phyloP scores from a whole-genome alignment of 2,329 filamentous ascomycete species.

The Pseudonectria buxi region DNA sequence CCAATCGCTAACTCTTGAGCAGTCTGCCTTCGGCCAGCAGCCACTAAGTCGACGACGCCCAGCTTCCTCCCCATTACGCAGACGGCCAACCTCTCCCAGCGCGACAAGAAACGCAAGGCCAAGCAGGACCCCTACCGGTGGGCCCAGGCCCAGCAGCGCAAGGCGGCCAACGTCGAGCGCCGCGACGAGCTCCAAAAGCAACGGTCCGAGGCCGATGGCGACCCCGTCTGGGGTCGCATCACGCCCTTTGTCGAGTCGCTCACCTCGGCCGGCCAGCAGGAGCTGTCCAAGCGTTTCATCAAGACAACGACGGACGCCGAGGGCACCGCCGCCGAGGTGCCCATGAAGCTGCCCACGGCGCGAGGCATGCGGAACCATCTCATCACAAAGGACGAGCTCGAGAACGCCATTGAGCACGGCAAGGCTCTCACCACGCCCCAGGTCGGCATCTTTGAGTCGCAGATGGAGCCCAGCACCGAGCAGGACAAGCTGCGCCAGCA shows the following conservation, averaged over 20 bases:
- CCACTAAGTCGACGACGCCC: conserved; percentile 37
- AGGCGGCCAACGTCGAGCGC: conserved; percentile 72
- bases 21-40: conserved; percentile 55
- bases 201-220: conserved; percentile 60
- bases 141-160: conserved; percentile 75
- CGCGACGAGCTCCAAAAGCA: conserved; percentile 61
- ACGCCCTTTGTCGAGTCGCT: conserved; percentile 84
- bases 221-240: conserved; percentile 69
- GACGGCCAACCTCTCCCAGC: conserved; percentile 54
- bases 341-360: conserved; percentile 39
- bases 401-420: conserved; percentile 59
- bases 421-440: conserved; percentile 59
- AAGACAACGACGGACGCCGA: conserved; percentile 32
- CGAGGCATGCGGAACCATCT: conserved; percentile 66
- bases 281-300: conserved; percentile 19
- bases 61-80: conserved; percentile 54
- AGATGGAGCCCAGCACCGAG: conserved; percentile 35
- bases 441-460: conserved; percentile 26
- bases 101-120: conserved; percentile 58
- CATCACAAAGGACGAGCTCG: conserved; percentile 60
- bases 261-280: conserved; percentile 52
- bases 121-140: conserved; percentile 76
- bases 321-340: conserved; percentile 34
- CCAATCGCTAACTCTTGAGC: conserved; percentile 19
- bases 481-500: conserved; percentile 36